Percentiles rank a stretch among this genome's conserved stretches.
phyloP scores from a whole-genome alignment of 495 filamentous ascomycete species.

The Massariosphaeria phaeospora region DNA sequence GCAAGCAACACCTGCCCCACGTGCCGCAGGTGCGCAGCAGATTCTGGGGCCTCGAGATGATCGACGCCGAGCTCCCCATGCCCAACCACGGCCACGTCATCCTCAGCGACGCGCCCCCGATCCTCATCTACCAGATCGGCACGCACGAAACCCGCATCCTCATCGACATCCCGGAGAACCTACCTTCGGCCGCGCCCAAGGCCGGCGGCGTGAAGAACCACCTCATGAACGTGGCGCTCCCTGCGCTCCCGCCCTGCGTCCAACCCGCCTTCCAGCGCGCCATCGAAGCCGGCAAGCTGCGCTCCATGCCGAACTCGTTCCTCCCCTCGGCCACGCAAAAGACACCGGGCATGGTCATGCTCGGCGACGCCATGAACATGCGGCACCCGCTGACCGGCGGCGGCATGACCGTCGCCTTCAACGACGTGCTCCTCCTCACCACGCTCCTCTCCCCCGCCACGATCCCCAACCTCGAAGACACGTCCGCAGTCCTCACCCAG shows the following conservation, averaged over 20 bases:
- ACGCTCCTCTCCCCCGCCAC: slow-evolving; percentile 61
- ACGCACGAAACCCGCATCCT: slow-evolving; percentile 87
- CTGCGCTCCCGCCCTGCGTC: slow-evolving; percentile 65
- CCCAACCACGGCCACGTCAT: slow-evolving; percentile 81
- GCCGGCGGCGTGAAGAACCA: slow-evolving; percentile 80
- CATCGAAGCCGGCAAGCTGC: slow-evolving; percentile 64
- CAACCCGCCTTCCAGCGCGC: slow-evolving; percentile 71
- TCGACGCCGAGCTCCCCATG: slow-evolving; percentile 72
- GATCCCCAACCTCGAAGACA: slow-evolving; percentile 66
- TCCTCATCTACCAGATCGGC: slow-evolving; percentile 96
- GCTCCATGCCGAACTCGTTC: slow-evolving; percentile 91
- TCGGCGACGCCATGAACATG: slow-evolving; percentile 96
- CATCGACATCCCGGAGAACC: slow-evolving; percentile 79
- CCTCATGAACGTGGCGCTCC: slow-evolving; percentile 69
- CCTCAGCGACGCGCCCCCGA: slow-evolving; percentile 70
- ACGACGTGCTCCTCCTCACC: slow-evolving; percentile 73
- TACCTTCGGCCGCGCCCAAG: slow-evolving; percentile 62
- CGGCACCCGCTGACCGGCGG: slow-evolving; percentile 90
- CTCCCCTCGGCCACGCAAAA: slow-evolving; percentile 69
- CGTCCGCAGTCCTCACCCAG: slow-evolving; percentile 56
- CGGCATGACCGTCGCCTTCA: slow-evolving; percentile 93
- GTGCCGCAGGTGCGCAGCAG: slow-evolving; percentile 67
- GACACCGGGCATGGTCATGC: slow-evolving; percentile 68
- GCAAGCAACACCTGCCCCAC: slow-evolving; percentile 68
- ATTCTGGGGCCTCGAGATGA: slow-evolving; percentile 89